Evolutionary conservation across 2,329 filamentous ascomycete genomes (phyloP).

Genomic region (Bisporella sp.): DNA sequence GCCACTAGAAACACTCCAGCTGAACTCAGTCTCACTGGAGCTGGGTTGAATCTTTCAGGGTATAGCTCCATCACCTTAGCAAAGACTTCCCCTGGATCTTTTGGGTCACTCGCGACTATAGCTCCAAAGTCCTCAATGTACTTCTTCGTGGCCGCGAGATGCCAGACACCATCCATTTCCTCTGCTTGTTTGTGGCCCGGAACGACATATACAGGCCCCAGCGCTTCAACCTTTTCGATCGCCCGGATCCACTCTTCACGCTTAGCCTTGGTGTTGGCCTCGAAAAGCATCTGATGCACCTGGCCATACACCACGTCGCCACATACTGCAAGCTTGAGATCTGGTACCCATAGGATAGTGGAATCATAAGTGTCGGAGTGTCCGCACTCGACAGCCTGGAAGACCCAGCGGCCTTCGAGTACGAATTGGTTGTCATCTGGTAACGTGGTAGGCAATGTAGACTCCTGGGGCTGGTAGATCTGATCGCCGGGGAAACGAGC

Average conservation of each 20-base stretch:
- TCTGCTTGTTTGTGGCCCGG: slow-evolving; percentile 24
- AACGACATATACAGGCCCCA: slow-evolving; percentile 28
- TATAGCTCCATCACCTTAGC: slow-evolving; percentile 6
- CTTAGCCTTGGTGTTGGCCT: slow-evolving; percentile 27
- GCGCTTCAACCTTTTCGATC: slow-evolving; percentile 25
- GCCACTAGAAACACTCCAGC: slow-evolving; percentile 4
- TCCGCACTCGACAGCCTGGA: slow-evolving; percentile 19
- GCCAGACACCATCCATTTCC: slow-evolving; percentile 23
- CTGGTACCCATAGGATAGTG: slow-evolving; percentile 30
- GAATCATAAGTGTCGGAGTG: slow-evolving; percentile 20
- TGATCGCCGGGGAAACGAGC: slow-evolving; percentile 20
- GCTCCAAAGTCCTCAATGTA: slow-evolving; percentile 21
- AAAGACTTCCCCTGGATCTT: slow-evolving; percentile 5
- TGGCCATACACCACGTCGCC: slow-evolving; percentile 34
- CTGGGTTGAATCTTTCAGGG: slow-evolving; percentile 7
- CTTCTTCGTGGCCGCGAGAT: slow-evolving; percentile 19
- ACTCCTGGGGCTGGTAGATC: slow-evolving; percentile 13
- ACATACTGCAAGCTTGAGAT: slow-evolving; percentile 28
- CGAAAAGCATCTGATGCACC: slow-evolving; percentile 29
- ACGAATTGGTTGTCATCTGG: slow-evolving; percentile 10
- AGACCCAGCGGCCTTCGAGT: slow-evolving; percentile 13
- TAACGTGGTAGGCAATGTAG: slow-evolving; percentile 14
- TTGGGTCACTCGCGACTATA: background rate
- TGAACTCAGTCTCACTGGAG: slow-evolving; percentile 3
- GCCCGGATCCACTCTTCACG: slow-evolving; percentile 28